A percentile compares a stretch with the other conserved stretches of the same genome.
These are phyloP conservation scores for Paecilomyces dactylethromorphus DNA, from an alignment of 2,329 filamentous ascomycete genomes.

Conservation along the genomic window DNA sequence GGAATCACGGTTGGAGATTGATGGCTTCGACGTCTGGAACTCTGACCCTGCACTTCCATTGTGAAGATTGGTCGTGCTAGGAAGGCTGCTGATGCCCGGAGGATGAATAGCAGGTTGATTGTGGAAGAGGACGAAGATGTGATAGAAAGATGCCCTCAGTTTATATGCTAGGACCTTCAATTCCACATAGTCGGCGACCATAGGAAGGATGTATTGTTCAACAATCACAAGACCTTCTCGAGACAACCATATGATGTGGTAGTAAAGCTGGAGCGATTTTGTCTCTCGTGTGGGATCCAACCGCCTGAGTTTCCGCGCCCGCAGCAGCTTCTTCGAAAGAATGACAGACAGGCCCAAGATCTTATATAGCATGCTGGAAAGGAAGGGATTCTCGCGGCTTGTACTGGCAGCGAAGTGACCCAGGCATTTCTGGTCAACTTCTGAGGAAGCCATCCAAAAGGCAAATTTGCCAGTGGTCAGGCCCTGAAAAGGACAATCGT, in stretches of 20 bases:
- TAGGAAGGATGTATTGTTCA: constrained; percentile 78
- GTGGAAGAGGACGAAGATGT: constrained; percentile 94
- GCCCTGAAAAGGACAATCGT: constrained; percentile 18
- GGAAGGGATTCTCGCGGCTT: constrained; percentile 67
- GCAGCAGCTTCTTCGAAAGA: constrained; percentile 74
- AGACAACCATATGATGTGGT: constrained; percentile 92
- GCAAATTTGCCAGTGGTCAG: constrained; percentile 24
- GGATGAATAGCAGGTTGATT: constrained; percentile 74
- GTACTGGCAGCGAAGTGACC: constrained; percentile 79
- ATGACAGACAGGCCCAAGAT: constrained; percentile 85
- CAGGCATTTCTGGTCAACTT: constrained; percentile 96
- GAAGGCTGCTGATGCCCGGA: constrained; percentile 44
- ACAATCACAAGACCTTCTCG: constrained; percentile 84
- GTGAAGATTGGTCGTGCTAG: constrained; percentile 18
- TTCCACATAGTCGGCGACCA: constrained; percentile 70
- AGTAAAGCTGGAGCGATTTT: constrained; percentile 74
- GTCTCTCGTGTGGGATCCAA: constrained; percentile 74
- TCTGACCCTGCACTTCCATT: constrained; percentile 10
- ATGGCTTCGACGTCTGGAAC: constrained; percentile 5
- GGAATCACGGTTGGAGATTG: constrained; percentile 21
- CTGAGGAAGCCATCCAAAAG: constrained; percentile 80
- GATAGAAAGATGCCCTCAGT: constrained; percentile 86
- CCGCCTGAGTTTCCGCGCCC: constrained; percentile 73
- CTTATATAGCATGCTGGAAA: constrained; percentile 74
- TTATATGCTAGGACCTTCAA: constrained; percentile 88